phyloP scores from a whole-genome alignment of 2,329 filamentous ascomycete genomes.

The Hortaea sp. region DNA sequence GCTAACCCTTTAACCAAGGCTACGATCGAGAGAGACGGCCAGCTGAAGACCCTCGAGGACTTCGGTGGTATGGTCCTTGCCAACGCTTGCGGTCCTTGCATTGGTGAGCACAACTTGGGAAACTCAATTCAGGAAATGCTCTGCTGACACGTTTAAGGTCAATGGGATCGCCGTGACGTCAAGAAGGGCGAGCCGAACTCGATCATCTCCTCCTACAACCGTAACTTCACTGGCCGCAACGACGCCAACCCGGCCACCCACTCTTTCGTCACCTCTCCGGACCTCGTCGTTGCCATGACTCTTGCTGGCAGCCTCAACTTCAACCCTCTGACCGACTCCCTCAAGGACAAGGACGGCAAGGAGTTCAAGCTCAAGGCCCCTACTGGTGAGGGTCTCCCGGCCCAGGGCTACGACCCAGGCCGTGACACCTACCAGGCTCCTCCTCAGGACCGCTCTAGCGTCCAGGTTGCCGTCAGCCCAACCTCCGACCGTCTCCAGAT shows the following conservation, averaged over 20 bases:
- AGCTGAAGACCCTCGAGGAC: slow-evolving; percentile 83
- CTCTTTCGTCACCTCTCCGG: slow-evolving; percentile 84
- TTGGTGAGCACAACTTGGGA: slow-evolving; percentile 1
- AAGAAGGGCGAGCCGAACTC: slow-evolving; percentile 81
- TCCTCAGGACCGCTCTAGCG: slow-evolving; percentile 62
- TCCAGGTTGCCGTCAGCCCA: slow-evolving; percentile 75
- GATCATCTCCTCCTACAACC: slow-evolving; percentile 98
- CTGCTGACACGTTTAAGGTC: slow-evolving; percentile 41
- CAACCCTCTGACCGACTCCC: slow-evolving; percentile 84
- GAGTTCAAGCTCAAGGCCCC: slow-evolving; percentile 83
- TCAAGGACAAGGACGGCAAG: slow-evolving; percentile 93
- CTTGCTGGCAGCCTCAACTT: slow-evolving; percentile 80
- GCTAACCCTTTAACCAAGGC: not conserved
- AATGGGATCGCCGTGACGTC: slow-evolving; percentile 90
- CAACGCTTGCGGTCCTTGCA: slow-evolving; percentile 66
- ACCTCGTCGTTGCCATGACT: slow-evolving; percentile 77
- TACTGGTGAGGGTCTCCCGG: slow-evolving; percentile 69
- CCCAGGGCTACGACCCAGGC: slow-evolving; percentile 77
- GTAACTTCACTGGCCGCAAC: slow-evolving; percentile 98
- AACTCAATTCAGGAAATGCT: not conserved
- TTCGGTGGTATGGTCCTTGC: slow-evolving; percentile 91
- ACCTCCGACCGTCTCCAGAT: slow-evolving; percentile 90
- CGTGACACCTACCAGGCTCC: slow-evolving; percentile 94
- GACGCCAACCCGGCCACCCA: slow-evolving; percentile 92
- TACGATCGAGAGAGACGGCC: slow-evolving; percentile 49